A percentile compares a stretch with the other conserved stretches of the same genome.
These are phyloP conservation scores for Bremia lactucae DNA, from an alignment of 352 stramenopile genomes.

Conservation along the genomic window DNA sequence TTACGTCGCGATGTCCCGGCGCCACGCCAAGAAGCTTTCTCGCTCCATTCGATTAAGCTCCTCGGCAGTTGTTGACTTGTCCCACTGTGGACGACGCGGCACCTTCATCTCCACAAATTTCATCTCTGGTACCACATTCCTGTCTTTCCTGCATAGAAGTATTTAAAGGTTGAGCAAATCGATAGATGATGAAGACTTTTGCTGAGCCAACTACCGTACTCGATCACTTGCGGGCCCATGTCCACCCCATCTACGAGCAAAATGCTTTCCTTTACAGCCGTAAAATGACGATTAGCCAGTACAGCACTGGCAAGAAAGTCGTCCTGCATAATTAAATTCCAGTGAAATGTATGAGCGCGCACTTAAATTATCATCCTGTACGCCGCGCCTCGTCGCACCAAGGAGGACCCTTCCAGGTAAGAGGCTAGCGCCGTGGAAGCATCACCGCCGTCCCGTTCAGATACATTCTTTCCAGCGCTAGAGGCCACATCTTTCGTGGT, in stretches of 20 bases:
- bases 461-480: conserved; percentile 79
- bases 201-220: conserved; percentile 41
- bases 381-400: conserved; percentile 23
- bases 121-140: conserved; percentile 64
- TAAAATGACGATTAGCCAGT: conserved; percentile 88
- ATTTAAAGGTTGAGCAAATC: too few relatives aligned
- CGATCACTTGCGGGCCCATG: conserved; percentile 42
- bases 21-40: conserved; percentile 96
- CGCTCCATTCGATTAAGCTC: conserved; percentile 94
- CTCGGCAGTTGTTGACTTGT: conserved; percentile 87
- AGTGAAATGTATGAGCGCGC: neutral
- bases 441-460: conserved; percentile 68
- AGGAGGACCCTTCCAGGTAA: conserved; percentile 77
- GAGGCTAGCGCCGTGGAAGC: conserved; percentile 71
- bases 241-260: conserved; percentile 64
- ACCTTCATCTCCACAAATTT: conserved; percentile 94
- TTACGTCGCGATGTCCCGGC: conserved; percentile 90
- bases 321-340: conserved; percentile 34
- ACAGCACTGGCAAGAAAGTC: conserved; percentile 89
- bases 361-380: neutral
- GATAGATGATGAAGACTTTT: too few relatives aligned
- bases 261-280: conserved; percentile 83
- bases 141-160: conserved; percentile 32
- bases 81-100: conserved; percentile 92
- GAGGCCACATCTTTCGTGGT: conserved; percentile 65